phyloP scores from a whole-genome alignment of 78 protist species.

The Corallochytrium limacisporum region DNA sequence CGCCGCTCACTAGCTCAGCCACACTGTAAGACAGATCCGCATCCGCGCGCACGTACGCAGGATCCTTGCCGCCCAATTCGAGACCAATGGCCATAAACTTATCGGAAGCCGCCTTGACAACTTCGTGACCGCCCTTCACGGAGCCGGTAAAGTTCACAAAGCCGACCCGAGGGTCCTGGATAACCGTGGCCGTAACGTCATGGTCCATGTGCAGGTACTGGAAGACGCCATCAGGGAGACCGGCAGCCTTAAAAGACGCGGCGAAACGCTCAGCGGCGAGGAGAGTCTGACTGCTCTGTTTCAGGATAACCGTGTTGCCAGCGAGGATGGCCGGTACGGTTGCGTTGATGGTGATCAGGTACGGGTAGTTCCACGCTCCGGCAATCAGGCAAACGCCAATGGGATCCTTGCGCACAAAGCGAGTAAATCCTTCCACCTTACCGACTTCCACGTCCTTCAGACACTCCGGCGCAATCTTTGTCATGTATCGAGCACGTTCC shows the following conservation, averaged over 20 bases:
- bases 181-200: neutral
- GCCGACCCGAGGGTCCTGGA: constrained; percentile 1
- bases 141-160: constrained; percentile 12
- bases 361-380: constrained; percentile 28
- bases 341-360: constrained; percentile 15
- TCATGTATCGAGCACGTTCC: constrained; percentile 22
- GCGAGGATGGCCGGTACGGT: constrained; percentile 18
- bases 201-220: constrained; percentile 9
- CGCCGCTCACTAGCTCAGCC: constrained; percentile 2
- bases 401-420: constrained; percentile 18
- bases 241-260: constrained; percentile 1
- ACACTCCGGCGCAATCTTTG: neutral
- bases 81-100: constrained; percentile 1
- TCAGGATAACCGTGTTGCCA: constrained; percentile 8
- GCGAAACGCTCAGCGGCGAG: constrained; percentile 19
- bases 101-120: neutral
- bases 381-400: constrained; percentile 1
- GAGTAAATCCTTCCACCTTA: neutral
- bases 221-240: constrained; percentile 11
- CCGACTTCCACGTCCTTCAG: neutral
- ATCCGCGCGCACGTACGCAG: constrained; percentile 13
- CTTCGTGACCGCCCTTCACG: neutral
- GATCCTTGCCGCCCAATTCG: constrained; percentile 21
- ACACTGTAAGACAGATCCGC: neutral
- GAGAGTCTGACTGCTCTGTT: neutral